Percentiles rank a stretch among this genome's conserved stretches.
Evolutionary conservation across 2,329 filamentous ascomycete genomes (phyloP).

Genomic region (Aureobasidium subglaciale): DNA sequence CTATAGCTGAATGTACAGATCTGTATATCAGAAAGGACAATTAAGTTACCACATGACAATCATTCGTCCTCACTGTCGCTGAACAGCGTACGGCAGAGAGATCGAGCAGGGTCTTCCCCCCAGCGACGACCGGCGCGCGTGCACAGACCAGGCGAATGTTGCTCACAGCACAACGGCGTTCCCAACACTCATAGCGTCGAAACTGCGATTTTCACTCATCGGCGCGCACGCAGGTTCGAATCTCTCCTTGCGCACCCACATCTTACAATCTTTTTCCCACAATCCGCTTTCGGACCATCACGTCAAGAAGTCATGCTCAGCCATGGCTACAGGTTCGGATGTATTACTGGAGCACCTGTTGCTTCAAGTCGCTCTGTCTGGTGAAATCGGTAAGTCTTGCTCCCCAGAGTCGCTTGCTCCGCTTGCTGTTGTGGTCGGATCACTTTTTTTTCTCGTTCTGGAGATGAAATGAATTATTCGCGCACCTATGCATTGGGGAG

Average conservation of each 20-base stretch:
- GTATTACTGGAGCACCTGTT: conserved; percentile 52
- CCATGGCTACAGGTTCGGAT: conserved; percentile 47
- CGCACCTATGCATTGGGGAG: not conserved
- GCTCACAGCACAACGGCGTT: not conserved
- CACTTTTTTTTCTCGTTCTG: conserved; percentile 6
- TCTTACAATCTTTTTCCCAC: conserved; percentile 6
- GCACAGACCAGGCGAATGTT: not conserved
- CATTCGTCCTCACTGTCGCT: no score
- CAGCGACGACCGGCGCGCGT: not conserved
- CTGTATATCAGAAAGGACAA: no score
- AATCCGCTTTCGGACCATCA: not conserved
- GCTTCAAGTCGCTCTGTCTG: conserved; percentile 52
- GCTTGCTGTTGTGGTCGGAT: conserved; percentile 1
- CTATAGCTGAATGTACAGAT: no score
- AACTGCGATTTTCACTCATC: not conserved
- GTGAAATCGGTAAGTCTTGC: conserved; percentile 47
- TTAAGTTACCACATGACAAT: no score
- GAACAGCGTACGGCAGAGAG: no score
- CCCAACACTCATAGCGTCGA: not conserved
- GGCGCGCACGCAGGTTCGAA: conserved; percentile 5
- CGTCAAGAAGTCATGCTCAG: conserved; percentile 7
- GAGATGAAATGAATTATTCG: conserved; percentile 1
- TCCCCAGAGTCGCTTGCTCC: not conserved
- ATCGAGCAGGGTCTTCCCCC: not conserved
- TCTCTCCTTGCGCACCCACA: conserved; percentile 1